Base-by-base conservation (phyloP, 805 yeast species). In the Ogataea chonburiensis region DNA sequence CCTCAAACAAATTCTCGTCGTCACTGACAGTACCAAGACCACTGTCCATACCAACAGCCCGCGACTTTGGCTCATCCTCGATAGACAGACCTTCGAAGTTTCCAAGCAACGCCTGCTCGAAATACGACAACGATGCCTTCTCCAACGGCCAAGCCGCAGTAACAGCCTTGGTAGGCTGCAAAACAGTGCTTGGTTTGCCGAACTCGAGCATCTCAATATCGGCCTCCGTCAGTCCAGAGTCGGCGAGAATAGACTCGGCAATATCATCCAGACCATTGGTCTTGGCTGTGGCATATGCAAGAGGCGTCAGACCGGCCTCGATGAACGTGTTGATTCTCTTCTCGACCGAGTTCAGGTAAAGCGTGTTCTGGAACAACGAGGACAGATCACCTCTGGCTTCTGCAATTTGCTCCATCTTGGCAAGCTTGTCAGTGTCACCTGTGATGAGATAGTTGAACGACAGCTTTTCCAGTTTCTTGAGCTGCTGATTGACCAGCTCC, bases 231-330 rank as follows among this genome's bases (percentile, higher is more conserved):
- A 85, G 55, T 5, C 83, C 95, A 17, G 89, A 75, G 42, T 83
- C 80, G 26, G 73, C 75, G 48, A 87, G 65, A 39, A 86, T 82
- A 37, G 77, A 72, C 31, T 77, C 75, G 17, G 96, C 96, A 37
- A 81, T 66, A 18, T 78, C 88, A 24, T 71, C 76, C 45, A 88
- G 72, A 3, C 96, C 96, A 50, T 81, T 85, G 18, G 93, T 70
- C 60, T 84, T 86, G 15, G 98, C 97, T 45, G 88, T 74, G 9
- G 96, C 85, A 60, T 89, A 94, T 3, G 98, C 98, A 52, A 94
- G 73, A 5, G 98, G 88, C 33, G 74, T 66, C 63, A 89, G 71
- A 24, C 96, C 96, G 33, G 84, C 79, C 49, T 82, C 78, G 33
- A 82, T 74, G 49, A 85, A 80, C 10, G 83, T 76, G 49, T 75